Percentiles rank a stretch among this genome's conserved stretches.
Evolutionary conservation across 768 basidiomycete species (phyloP).

Genomic region (Saitozyma sp.): DNA sequence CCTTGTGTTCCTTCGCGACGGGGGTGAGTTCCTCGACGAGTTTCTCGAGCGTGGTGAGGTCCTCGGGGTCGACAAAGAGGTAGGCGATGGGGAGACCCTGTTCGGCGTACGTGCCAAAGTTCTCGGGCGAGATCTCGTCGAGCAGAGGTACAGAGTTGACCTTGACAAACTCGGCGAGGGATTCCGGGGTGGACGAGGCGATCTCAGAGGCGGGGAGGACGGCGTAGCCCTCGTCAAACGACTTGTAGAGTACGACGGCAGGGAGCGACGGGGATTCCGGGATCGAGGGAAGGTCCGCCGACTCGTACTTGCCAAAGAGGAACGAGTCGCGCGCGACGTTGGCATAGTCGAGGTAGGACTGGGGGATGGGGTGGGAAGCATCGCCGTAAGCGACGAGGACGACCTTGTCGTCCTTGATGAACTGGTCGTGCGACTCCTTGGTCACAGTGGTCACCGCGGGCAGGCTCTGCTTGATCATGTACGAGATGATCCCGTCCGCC

Average conservation of each 20-base stretch:
- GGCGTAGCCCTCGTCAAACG: constrained; percentile 76
- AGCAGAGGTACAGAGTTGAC: constrained; percentile 83
- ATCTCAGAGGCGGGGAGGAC: constrained; percentile 44
- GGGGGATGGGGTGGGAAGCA: constrained; percentile 69
- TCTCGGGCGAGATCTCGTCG: constrained; percentile 90
- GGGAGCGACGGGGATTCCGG: constrained; percentile 72
- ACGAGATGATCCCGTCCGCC: constrained; percentile 91
- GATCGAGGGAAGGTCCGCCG: constrained; percentile 60
- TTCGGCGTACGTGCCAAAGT: constrained; percentile 79
- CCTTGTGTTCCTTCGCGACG: constrained; percentile 76
- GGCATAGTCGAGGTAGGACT: constrained; percentile 76
- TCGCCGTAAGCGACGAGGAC: constrained; percentile 83
- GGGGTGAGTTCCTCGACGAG: constrained; percentile 70
- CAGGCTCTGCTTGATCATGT: constrained; percentile 95
- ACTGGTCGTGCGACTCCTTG: constrained; percentile 72
- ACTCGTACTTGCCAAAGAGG: constrained; percentile 84
- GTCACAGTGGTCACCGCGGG: constrained; percentile 88
- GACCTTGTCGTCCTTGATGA: constrained; percentile 83
- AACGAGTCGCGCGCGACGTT: constrained; percentile 87
- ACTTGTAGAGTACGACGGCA: constrained; percentile 85
- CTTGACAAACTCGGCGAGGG: constrained; percentile 74
- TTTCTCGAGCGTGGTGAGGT: constrained; percentile 62
- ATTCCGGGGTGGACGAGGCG: constrained; percentile 52
- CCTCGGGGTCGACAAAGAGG: constrained; percentile 82
- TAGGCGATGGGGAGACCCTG: constrained; percentile 88